Base-by-base conservation (phyloP, 2,329 filamentous ascomycete species). In the Elsinoe perseae region DNA sequence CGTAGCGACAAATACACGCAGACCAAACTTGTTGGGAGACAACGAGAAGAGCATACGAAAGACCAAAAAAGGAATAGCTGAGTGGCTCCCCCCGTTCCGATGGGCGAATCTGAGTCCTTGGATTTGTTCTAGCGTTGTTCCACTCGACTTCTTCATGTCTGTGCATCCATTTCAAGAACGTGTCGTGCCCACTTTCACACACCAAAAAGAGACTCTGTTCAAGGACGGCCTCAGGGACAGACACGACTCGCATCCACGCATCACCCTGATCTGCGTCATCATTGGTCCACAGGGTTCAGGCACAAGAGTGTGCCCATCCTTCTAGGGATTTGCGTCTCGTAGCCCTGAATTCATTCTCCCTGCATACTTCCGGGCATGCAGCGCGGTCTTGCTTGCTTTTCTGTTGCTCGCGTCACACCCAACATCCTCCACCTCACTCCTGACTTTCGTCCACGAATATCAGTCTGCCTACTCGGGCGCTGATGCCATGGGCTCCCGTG, bases 51-150 rank as follows among this genome's bases (percentile, higher is more conserved):
- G 40, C 9, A 8, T 2, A 28, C 10, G 12, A 48, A 16, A 23
- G 10, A 30, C 14, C 48, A 12, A 23, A 52, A 36, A 27, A 16
- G 48, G 48, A 21, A 27, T 32, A 52, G 25, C 8, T 4, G 16
- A 36, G 30, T 36, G 48, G 48, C 43, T 36, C 48, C 21, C 36
- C 30, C 48, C 48, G 48, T 14, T 5, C 28, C 18, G 28, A 34
- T 32, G 23, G 18, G 28, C 48, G 30, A 52, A 52, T 52, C 23
- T 20, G n/a, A 7, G n/a, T 28, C 20, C n/a, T 12, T 12, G 7
- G 43, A 36, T 52, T 36, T 52, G 30, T 27, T 52, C 48, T 52
- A 36, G 48, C 48, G 48, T 23, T 18, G 14, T 52, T 52, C 48
- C 28, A 16, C 18, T 16, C 27, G 30, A n/a, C 48, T 52, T 52